Conservation (phyloP, 768 basidiomycete genomes). For the Leccinum pellstonianum region DNA sequence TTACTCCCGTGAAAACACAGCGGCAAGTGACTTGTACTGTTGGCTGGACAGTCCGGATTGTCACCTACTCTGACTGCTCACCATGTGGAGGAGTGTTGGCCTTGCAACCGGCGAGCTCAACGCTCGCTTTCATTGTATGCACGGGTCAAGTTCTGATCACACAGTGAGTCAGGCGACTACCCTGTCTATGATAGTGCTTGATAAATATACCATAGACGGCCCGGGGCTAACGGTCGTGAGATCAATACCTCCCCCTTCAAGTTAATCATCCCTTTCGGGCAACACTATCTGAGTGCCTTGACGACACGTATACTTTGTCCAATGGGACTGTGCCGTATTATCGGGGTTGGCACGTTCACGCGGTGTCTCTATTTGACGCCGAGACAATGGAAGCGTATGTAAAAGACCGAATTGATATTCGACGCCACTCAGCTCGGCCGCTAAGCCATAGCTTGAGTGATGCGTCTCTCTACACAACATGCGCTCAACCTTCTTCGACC, state of each 20-base stretch:
- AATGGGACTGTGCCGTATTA: background rate
- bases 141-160: background rate
- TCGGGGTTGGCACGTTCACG: background rate
- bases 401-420: conserved; percentile 5
- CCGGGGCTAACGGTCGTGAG: background rate
- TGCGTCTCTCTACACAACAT: conserved; percentile 9
- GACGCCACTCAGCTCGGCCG: background rate
- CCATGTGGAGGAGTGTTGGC: background rate
- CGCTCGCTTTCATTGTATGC: background rate
- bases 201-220: too few species aligned
- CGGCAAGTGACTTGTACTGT: background rate
- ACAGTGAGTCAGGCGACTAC: background rate
- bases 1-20: too few species aligned
- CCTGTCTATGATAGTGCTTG: too few species aligned
- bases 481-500: conserved; percentile 15
- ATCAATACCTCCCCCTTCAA: too few species aligned
- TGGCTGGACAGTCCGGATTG: background rate
- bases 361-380: background rate
- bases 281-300: too few species aligned
- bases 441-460: background rate
- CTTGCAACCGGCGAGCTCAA: background rate
- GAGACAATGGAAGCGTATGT: conserved; percentile 7
- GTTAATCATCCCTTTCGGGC: too few species aligned
- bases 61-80: background rate
- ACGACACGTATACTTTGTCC: background rate